Evolutionary conservation across 306 rosid species (phyloP).

Genomic region (Rosa multiflora): DNA sequence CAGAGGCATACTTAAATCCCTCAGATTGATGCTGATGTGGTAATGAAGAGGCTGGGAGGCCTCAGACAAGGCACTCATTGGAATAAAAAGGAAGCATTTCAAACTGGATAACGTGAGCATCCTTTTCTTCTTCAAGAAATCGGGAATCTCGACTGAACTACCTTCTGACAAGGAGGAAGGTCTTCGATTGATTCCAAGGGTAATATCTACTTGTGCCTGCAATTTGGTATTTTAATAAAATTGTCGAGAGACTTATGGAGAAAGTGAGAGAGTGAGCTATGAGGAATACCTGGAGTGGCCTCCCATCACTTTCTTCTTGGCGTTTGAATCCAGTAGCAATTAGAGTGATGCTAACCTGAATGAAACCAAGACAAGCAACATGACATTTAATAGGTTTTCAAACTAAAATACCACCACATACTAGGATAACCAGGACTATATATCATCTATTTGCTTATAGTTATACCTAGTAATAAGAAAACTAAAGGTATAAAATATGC

Average conservation of each 20-base stretch:
- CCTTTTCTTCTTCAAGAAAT: conserved; percentile 95
- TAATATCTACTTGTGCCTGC: conserved; percentile 76
- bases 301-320: conserved; percentile 87
- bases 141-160: conserved; percentile 81
- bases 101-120: conserved; percentile 85
- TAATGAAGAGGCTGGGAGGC: conserved; percentile 22
- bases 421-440: not conserved
- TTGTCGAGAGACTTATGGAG: conserved; percentile 1
- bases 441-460: not conserved
- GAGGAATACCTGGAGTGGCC: conserved; percentile 64
- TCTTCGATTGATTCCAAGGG: conserved; percentile 49
- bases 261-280: not conserved
- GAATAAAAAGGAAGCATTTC: conserved; percentile 20
- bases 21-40: conserved; percentile 30
- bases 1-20: conserved; percentile 31
- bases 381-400: conserved; percentile 10
- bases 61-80: conserved; percentile 7
- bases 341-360: conserved; percentile 91
- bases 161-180: conserved; percentile 63
- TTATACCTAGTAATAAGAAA: conserved; percentile 60
- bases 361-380: conserved; percentile 26
- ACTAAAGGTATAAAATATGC: not conserved
- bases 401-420: not conserved
- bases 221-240: conserved; percentile 23
- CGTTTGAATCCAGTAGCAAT: conserved; percentile 99